These are phyloP conservation scores for Gracilaria vermiculophylla DNA, from an alignment of 23 red algal genomes.

Conservation along the genomic window DNA sequence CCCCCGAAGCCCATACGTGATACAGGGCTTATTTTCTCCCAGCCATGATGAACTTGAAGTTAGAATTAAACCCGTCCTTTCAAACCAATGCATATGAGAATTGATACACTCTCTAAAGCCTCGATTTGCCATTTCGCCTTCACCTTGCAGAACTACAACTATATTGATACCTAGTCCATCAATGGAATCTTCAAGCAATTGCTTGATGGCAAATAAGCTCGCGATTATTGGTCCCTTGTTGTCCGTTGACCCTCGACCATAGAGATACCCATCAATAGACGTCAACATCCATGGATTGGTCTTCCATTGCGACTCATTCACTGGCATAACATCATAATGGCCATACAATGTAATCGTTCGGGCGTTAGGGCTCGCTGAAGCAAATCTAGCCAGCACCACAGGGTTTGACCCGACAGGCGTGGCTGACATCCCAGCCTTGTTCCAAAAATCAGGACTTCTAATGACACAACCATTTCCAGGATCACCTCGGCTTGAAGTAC, in stretches of 20 bases:
- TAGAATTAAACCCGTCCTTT: slow-evolving; percentile 61
- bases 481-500: background rate
- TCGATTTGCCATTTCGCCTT: slow-evolving; percentile 72
- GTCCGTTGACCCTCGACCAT: slow-evolving; percentile 90
- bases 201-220: slow-evolving; percentile 76
- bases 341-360: slow-evolving; percentile 86
- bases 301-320: slow-evolving; percentile 68
- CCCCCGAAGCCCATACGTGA: slow-evolving; percentile 94
- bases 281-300: slow-evolving; percentile 76
- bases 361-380: slow-evolving; percentile 22
- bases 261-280: slow-evolving; percentile 81
- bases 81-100: slow-evolving; percentile 61
- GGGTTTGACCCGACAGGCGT: slow-evolving; percentile 48
- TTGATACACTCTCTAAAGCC: slow-evolving; percentile 74
- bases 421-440: background rate
- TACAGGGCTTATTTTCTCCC: slow-evolving; percentile 79
- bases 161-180: slow-evolving; percentile 67
- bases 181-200: slow-evolving; percentile 40
- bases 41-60: slow-evolving; percentile 82
- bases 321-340: slow-evolving; percentile 94
- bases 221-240: slow-evolving; percentile 96
- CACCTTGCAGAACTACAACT: slow-evolving; percentile 82
- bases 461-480: background rate
- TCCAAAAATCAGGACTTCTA: background rate
- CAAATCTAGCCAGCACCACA: slow-evolving; percentile 63